Percentiles rank a stretch among this genome's conserved stretches.
Conservation (phyloP, 2,329 filamentous ascomycete species). For the Fusarium nematophilum region DNA sequence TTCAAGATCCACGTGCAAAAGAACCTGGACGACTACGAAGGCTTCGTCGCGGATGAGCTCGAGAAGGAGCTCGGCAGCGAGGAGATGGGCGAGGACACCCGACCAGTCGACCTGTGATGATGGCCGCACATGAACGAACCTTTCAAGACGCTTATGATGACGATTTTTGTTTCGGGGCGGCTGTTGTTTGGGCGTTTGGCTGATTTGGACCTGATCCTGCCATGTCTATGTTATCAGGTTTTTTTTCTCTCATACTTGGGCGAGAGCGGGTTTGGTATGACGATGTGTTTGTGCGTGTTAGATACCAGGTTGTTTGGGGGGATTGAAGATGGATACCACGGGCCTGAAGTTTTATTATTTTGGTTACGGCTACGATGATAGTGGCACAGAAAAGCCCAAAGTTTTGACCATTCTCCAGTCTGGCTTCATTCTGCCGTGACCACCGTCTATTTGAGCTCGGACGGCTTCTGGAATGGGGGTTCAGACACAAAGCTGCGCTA, state of each 20-base stretch:
- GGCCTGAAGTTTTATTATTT: constrained; percentile 1
- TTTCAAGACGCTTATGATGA: constrained; percentile 40
- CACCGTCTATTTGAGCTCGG: background rate
- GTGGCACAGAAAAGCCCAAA: constrained; percentile 7
- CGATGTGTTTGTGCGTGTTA: constrained; percentile 17
- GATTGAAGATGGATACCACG: constrained; percentile 36
- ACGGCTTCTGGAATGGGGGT: no score
- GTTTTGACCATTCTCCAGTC: background rate
- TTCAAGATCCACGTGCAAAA: constrained; percentile 99
- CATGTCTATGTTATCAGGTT: constrained; percentile 11
- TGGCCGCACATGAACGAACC: constrained; percentile 24
- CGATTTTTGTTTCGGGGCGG: constrained; percentile 32
- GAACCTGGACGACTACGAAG: constrained; percentile 91
- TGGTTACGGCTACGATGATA: background rate
- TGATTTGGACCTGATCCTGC: constrained; percentile 24
- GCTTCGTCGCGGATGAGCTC: constrained; percentile 93
- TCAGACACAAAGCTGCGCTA: constrained; percentile 21
- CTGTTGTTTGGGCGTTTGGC: constrained; percentile 38
- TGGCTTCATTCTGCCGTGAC: background rate
- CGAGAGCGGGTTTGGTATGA: constrained; percentile 20
- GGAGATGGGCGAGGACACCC: constrained; percentile 65
- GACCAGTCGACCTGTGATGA: constrained; percentile 54
- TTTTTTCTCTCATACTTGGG: constrained; percentile 22
- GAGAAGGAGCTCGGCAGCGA: constrained; percentile 82
- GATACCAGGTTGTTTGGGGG: constrained; percentile 37